Base-by-base conservation (phyloP, 179 eudicot species). In the Vitellaria paradoxa region DNA sequence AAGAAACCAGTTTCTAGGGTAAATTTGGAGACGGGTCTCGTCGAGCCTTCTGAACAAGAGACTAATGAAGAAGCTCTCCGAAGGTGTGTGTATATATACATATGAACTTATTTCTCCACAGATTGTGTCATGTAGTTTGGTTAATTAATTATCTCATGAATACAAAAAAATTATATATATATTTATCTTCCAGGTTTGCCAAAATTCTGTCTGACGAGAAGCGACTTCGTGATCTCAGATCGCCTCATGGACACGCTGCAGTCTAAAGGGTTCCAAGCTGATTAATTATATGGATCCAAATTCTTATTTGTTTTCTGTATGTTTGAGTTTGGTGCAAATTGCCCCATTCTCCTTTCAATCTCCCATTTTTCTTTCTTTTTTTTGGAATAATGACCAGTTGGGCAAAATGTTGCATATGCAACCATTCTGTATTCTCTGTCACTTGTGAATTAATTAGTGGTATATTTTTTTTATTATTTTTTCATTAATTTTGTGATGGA, bases 1-100 rank as follows among this genome's bases (percentile, higher is more conserved):
- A 69, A 78, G 68, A 70, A 70, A 62, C 69, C 61, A 65, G 70
- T 71, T 71, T 23, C 80, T 11, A 70, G 76, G 20, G 45, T 72
- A 4, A 71, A 70, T 71, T 24, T 72, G 26, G 76, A 70, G 3
- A 78, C 52, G 6, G 80, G 76, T 23, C 7, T 47, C 0, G 20
- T 4, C 61, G 62, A 47, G 61, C 69, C 68, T 12, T 37, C 18
- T 2, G 20, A 3, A 24, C 46, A 70, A 9, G 70, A 49, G 13
- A 70, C 80, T 4, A 78, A 70, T 71, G 70, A 72, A 49, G 79
- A 78, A 21, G 78, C 70, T 12, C 73, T 83, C 46, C 75, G 61
- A 56, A 83, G 67, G 83, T 74, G 5, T 53, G 37, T 30, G 37
- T 30, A 30, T 30, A 30, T 30, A 30, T 30, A 50, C 3, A 7